Conservation (phyloP, 2,329 filamentous ascomycete species). For the Blumeria graminis region DNA sequence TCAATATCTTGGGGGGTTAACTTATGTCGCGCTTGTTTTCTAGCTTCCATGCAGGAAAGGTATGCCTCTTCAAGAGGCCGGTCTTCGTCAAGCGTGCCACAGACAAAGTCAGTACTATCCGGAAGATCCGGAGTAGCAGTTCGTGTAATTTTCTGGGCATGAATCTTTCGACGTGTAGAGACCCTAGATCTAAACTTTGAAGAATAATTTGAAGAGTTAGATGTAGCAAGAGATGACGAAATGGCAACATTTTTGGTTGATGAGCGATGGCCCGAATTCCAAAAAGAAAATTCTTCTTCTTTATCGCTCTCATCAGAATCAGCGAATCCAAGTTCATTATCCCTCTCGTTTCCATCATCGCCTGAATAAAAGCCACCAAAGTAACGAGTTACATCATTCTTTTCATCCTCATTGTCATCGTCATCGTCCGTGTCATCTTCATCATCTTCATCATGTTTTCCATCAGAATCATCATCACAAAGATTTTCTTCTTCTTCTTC, state of each 20-base stretch:
- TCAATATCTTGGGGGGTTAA: slow-evolving; percentile 89
- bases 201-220: too few species aligned
- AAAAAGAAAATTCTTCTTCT: slow-evolving; percentile 40
- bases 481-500: slow-evolving; percentile 19
- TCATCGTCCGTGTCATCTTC: slow-evolving; percentile 36
- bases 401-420: slow-evolving; percentile 31
- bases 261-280: slow-evolving; percentile 23
- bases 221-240: slow-evolving; percentile 14
- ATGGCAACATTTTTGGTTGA: slow-evolving; percentile 10
- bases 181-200: too few species aligned
- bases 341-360: slow-evolving; percentile 16
- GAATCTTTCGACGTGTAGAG: too few species aligned
- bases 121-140: slow-evolving; percentile 60
- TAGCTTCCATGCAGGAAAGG: slow-evolving; percentile 58
- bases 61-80: slow-evolving; percentile 86
- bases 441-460: slow-evolving; percentile 36
- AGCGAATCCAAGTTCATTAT: slow-evolving; percentile 3
- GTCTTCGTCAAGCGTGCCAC: slow-evolving; percentile 89
- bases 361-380: neutral
- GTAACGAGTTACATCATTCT: slow-evolving; percentile 16
- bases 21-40: slow-evolving; percentile 58
- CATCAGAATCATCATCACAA: slow-evolving; percentile 21
- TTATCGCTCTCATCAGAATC: slow-evolving; percentile 41
- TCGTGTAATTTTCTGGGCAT: slow-evolving; percentile 24
- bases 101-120: slow-evolving; percentile 98